Evolutionary conservation across 169 alveolate species (phyloP).

Genomic region (Plasmodium knowlesi): DNA sequence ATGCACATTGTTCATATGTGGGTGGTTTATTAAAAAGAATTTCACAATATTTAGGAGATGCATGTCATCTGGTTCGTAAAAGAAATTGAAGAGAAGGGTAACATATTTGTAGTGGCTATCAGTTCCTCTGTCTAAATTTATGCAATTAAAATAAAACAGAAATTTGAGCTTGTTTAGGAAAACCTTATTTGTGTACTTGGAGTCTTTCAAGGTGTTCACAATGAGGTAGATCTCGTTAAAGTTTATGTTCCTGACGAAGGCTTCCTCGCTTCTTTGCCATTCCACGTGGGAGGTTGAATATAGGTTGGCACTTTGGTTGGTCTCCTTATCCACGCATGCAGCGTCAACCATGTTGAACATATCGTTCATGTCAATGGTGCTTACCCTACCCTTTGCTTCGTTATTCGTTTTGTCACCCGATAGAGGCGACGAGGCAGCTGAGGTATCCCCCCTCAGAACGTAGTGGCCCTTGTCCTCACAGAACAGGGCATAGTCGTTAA

Average conservation of each 20-base stretch:
- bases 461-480: neutral
- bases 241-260: conserved; percentile 32
- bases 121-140: conserved; percentile 19
- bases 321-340: neutral
- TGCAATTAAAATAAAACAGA: conserved; percentile 58
- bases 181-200: neutral
- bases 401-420: neutral
- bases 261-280: neutral
- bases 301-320: neutral
- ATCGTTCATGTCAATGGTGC: neutral
- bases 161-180: conserved; percentile 40
- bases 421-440: neutral
- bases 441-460: neutral
- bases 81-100: conserved; percentile 24
- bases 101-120: conserved; percentile 42
- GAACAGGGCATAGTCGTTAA: neutral
- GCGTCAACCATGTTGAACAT: neutral
- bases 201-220: conserved; percentile 8
- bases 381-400: neutral
- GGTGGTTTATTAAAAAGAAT: conserved; percentile 3
- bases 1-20: conserved; percentile 24
- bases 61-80: conserved; percentile 10
- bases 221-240: conserved; percentile 50
- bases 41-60: conserved; percentile 30
- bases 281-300: neutral